Conservation (phyloP, 2,329 filamentous ascomycete genomes). For the Verticillium longisporum region DNA sequence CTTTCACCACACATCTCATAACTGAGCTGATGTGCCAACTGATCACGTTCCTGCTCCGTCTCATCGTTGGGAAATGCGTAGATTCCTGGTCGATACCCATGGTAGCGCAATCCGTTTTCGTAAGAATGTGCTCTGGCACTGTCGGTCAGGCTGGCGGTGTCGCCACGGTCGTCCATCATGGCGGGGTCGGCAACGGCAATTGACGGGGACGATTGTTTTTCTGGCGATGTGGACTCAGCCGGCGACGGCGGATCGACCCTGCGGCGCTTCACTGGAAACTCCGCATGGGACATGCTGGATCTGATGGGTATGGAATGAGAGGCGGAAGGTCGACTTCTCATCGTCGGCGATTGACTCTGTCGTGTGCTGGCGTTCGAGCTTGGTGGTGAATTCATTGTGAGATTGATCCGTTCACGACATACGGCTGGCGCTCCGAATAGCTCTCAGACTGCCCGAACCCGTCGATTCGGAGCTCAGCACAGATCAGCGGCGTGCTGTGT, state of each 20-base stretch:
- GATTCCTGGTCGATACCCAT: conserved; percentile 32
- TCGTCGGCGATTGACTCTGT: not conserved
- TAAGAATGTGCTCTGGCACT: conserved; percentile 35
- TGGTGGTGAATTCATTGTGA: conserved; percentile 12
- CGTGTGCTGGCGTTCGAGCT: conserved; percentile 3
- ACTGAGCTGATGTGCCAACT: conserved; percentile 32
- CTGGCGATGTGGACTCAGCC: conserved; percentile 3
- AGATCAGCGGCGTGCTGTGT: not conserved
- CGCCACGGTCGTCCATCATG: conserved; percentile 15
- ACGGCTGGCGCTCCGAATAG: not conserved
- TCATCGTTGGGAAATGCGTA: conserved; percentile 37
- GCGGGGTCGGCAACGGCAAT: conserved; percentile 9
- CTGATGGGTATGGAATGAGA: not conserved
- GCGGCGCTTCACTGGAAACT: conserved; percentile 5
- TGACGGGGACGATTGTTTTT: conserved; percentile 5
- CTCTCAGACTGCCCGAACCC: not conserved
- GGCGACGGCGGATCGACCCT: conserved; percentile 6
- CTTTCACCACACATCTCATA: conserved; percentile 29
- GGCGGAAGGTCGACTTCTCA: not conserved
- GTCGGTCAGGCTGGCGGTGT: conserved; percentile 32
- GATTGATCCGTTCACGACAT: not conserved
- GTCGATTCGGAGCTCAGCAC: not conserved
- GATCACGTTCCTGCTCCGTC: conserved; percentile 32
- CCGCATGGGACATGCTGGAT: not conserved
- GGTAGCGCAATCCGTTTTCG: conserved; percentile 31